Percentiles rank a stretch among this genome's conserved stretches.
These are phyloP conservation scores for Vigna mungo DNA, from an alignment of 306 rosid genomes.

Conservation along the genomic window DNA sequence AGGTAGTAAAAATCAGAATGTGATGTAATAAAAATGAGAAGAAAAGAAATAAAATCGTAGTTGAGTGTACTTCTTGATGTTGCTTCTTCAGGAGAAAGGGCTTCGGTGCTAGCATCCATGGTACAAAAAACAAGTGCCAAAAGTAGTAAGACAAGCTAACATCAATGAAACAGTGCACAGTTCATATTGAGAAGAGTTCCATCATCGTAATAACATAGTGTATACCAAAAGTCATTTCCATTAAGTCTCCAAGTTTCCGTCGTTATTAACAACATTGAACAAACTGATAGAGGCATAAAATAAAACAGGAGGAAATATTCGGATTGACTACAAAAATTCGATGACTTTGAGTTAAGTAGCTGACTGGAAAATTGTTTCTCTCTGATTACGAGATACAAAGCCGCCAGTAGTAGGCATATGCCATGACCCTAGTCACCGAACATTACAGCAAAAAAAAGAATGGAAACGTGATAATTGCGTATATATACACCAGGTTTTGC, in stretches of 20 bases:
- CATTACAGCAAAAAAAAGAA: constrained; percentile 88
- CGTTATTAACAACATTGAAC: constrained; percentile 50
- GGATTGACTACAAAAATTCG: constrained; percentile 27
- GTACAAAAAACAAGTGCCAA: constrained; percentile 84
- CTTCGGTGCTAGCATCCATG: constrained; percentile 98
- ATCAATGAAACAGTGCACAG: constrained; percentile 29
- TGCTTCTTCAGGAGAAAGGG: constrained; percentile 90
- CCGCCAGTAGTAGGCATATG: no score
- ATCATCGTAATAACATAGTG: constrained; percentile 79
- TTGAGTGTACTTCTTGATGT: constrained; percentile 69
- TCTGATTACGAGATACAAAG: constrained; percentile 68
- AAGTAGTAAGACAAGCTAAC: constrained; percentile 68
- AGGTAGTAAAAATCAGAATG: constrained; percentile 16
- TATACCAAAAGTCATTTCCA: no score
- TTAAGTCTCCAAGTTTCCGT: constrained; percentile 70
- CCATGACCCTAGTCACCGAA: constrained; percentile 93
- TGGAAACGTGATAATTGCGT: constrained; percentile 74
- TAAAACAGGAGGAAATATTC: constrained; percentile 36
- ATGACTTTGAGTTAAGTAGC: constrained; percentile 56
- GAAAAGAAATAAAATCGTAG: not conserved
- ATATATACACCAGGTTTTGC: constrained; percentile 82
- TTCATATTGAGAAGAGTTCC: constrained; percentile 76
- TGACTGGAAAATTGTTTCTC: constrained; percentile 68
- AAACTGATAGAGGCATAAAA: constrained; percentile 30
- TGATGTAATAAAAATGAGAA: constrained; percentile 6